Base-by-base conservation (phyloP, 2,329 filamentous ascomycete species). In the Epichloe hybrida region DNA sequence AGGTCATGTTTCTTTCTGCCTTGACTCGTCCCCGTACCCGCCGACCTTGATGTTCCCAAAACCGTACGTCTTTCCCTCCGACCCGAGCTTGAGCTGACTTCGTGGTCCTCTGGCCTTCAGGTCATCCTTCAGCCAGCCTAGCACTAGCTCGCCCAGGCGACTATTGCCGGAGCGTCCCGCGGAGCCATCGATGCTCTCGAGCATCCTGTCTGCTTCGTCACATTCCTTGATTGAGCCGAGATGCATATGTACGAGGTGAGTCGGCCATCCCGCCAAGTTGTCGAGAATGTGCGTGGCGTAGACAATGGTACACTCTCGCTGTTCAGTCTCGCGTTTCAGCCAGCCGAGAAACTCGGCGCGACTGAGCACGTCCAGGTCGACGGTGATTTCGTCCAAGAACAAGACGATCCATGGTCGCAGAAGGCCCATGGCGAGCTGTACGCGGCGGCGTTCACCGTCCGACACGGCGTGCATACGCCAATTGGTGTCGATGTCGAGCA, bases 271-370 rank as follows among this genome's bases (percentile, higher is more conserved):
- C 0, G 89, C 89, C 48, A 98, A 72, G 65, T 97, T 96, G 64
- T 98, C 93, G 58, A 98, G 71, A 56, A 98, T 96, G 68, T 98
- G 93, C 13, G 93, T 98, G 7, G 93, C 93, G 65, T 98, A 98
- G 34, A 98, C 89, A 59, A 98, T 87, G 4, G 93, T 96, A 64
- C 90, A 96, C 39, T 81, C 75, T 49, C 91, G 75, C 7, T 64
- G 72, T 69, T 91, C 85, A 0, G 91, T 96, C 79, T 98, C 93
- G 53, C 75, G 74, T 69, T 89, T 89, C 62, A 98, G 69, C 73
- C 91, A 98, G 42, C 70, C 75, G 35, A 98, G 74, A 66, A 98
- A 98, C 64, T 90, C 84, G 59, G 82, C 83, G 15, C 93, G 79
- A 50, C 81, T 86, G 53, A 96, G 76, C 52, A 98, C 77, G 67